These are phyloP conservation scores for Xylaria curta DNA, from an alignment of 495 filamentous ascomycete genomes.

Conservation along the genomic window DNA sequence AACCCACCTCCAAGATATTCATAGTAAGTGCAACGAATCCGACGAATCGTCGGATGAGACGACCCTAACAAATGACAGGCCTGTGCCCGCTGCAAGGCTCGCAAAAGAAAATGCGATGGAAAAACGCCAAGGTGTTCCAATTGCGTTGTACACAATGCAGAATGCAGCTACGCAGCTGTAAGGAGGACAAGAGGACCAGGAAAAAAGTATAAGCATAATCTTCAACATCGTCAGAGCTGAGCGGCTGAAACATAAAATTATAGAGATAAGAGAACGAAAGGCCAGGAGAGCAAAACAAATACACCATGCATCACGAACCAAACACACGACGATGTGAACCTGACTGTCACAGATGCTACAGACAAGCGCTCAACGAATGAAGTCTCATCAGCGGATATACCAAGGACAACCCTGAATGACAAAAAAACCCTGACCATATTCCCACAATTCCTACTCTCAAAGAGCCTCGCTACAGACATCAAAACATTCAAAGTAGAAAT, in stretches of 20 bases:
- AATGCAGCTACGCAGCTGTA: slow-evolving; percentile 5
- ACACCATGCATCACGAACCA: neutral
- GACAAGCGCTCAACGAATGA: neutral
- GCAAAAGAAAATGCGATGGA: slow-evolving; percentile 46
- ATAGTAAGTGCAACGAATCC: neutral
- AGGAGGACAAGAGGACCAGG: slow-evolving; percentile 12
- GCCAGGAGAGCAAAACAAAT: neutral
- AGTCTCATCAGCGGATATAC: neutral
- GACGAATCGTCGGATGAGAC: neutral
- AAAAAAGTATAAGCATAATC: neutral
- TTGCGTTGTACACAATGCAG: slow-evolving; percentile 29
- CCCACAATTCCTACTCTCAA: slow-evolving; percentile 15
- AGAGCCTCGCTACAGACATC: neutral
- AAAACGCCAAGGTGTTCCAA: slow-evolving; percentile 39
- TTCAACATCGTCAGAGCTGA: neutral
- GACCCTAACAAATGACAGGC: slow-evolving; percentile 6
- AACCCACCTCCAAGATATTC: neutral
- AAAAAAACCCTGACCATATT: neutral
- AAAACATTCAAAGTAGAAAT: neutral
- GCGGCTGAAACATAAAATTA: neutral
- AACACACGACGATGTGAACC: neutral
- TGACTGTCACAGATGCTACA: neutral
- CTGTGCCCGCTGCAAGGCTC: slow-evolving; percentile 9
- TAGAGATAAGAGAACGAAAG: neutral
- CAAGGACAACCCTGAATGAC: neutral